phyloP scores from a whole-genome alignment of 2,329 filamentous ascomycete genomes.

The Xylariaceae sp. region DNA sequence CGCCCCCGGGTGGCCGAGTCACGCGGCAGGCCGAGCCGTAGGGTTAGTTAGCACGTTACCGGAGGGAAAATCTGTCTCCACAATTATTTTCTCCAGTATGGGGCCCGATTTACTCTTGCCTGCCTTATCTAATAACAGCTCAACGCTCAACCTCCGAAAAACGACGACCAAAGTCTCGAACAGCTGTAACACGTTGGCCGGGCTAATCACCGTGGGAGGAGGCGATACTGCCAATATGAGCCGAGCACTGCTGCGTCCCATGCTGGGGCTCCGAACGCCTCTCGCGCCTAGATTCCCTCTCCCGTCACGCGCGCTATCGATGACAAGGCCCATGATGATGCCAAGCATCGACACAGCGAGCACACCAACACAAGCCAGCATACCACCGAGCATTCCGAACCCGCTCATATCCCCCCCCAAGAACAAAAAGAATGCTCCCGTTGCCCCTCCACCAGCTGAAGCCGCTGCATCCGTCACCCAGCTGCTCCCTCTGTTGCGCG shows the following conservation, averaged over 20 bases:
- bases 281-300: conserved; percentile 51
- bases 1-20: too few relatives aligned
- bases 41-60: not conserved
- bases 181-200: not conserved
- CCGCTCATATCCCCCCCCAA: not conserved
- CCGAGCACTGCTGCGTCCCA: conserved; percentile 59
- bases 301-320: conserved; percentile 42
- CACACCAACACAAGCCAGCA: conserved; percentile 29
- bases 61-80: not conserved
- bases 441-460: conserved; percentile 36
- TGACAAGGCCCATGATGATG: conserved; percentile 25
- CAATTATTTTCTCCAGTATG: not conserved
- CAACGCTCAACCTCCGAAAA: not conserved
- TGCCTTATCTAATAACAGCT: not conserved
- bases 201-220: not conserved
- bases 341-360: conserved; percentile 32
- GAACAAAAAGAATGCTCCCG: conserved; percentile 1
- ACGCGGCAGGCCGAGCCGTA: too few relatives aligned
- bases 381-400: conserved; percentile 15
- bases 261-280: conserved; percentile 53
- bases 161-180: not conserved
- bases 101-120: not conserved
- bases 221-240: conserved; percentile 41
- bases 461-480: conserved; percentile 47
- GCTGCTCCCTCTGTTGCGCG: conserved; percentile 66